These are phyloP conservation scores for Quercus ilex DNA, from an alignment of 306 rosid genomes.

Conservation along the genomic window DNA sequence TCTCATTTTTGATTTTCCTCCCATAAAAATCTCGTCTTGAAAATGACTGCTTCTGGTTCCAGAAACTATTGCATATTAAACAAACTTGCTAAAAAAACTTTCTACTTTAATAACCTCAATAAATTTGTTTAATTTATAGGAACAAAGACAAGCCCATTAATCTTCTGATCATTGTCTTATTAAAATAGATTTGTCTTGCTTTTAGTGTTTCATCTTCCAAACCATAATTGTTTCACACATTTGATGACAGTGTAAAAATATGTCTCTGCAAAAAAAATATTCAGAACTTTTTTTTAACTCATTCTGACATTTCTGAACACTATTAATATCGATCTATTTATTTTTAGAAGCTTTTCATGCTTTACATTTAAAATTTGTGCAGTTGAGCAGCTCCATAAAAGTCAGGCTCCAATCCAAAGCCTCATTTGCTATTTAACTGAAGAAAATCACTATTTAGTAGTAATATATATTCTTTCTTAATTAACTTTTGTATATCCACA, in stretches of 20 bases:
- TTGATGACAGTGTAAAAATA: not conserved
- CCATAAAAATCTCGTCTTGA: not conserved
- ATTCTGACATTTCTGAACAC: not conserved
- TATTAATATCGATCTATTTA: not conserved
- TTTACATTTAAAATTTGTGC: not conserved
- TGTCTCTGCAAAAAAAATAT: not conserved
- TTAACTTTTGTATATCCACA: not conserved
- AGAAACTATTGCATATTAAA: not conserved
- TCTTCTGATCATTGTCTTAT: not conserved
- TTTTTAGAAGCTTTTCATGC: not conserved
- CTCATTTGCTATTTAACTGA: too few relatives aligned
- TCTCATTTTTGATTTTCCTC: not conserved
- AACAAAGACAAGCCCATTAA: not conserved
- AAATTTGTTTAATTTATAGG: not conserved
- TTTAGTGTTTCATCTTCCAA: not conserved
- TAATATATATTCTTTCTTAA: not conserved
- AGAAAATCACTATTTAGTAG: too few relatives aligned
- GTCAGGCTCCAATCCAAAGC: not conserved
- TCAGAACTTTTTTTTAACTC: not conserved
- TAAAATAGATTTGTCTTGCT: not conserved
- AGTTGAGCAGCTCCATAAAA: not conserved
- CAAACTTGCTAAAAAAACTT: not conserved
- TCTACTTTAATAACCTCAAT: not conserved
- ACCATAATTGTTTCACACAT: not conserved
- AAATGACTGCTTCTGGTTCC: constrained; percentile 28